Percentiles rank a stretch among this genome's conserved stretches.
phyloP scores from a whole-genome alignment of 805 yeast genomes.

The Lachancea mirantina region DNA sequence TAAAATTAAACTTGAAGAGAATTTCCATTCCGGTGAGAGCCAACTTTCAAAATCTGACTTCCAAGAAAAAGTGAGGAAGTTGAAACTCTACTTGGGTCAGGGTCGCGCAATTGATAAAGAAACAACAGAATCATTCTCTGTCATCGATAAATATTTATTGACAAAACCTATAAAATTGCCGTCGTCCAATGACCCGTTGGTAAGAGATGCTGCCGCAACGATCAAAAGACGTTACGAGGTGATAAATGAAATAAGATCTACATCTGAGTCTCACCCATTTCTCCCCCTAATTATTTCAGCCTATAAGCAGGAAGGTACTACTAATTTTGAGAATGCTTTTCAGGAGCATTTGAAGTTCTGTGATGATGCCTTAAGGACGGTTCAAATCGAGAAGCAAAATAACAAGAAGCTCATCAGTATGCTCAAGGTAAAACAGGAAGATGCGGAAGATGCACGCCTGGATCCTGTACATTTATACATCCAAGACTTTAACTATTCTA shows the following conservation, averaged over 20 bases:
- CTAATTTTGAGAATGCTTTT: conserved; percentile 36
- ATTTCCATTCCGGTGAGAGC: conserved; percentile 47
- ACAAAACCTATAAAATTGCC: conserved; percentile 32
- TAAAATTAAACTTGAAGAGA: conserved; percentile 40
- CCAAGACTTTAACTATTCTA: conserved; percentile 21
- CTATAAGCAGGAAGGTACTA: conserved; percentile 32
- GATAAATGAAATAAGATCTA: conserved; percentile 37
- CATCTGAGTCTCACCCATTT: conserved; percentile 41
- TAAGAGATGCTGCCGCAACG: conserved; percentile 33
- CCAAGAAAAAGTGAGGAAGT: conserved; percentile 35
- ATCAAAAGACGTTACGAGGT: conserved; percentile 27
- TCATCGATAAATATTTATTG: conserved; percentile 41
- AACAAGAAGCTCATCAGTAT: conserved; percentile 37
- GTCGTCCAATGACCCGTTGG: conserved; percentile 27
- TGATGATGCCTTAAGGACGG: conserved; percentile 41
- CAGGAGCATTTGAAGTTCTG: conserved; percentile 41
- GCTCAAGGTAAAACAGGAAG: conserved; percentile 38
- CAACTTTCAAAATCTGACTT: conserved; percentile 38
- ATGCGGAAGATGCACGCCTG: conserved; percentile 16
- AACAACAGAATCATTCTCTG: conserved; percentile 40
- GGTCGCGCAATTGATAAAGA: conserved; percentile 58
- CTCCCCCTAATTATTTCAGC: conserved; percentile 47
- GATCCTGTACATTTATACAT: conserved; percentile 20
- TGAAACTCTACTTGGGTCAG: conserved; percentile 44
- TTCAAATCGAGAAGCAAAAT: conserved; percentile 35